Conservation (phyloP, 2,329 filamentous ascomycete species). For the Neofusicoccum kwambonambiense region DNA sequence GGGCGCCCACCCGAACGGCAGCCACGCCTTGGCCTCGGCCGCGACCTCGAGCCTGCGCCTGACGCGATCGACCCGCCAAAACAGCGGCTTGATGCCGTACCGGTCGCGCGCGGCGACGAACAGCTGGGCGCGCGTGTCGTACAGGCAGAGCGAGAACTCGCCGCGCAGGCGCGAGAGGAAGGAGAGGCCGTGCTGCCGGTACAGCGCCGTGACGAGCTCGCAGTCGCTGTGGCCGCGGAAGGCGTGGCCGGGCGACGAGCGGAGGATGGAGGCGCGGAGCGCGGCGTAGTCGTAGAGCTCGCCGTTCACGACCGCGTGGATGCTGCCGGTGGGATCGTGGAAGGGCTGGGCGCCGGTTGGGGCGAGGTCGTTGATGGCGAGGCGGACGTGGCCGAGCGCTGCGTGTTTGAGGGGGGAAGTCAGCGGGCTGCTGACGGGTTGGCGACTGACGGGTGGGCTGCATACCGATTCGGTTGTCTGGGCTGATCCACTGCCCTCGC, state of each 20-base stretch:
- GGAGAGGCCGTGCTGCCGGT: constrained; percentile 45
- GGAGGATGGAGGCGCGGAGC: constrained; percentile 40
- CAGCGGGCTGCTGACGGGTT: background rate
- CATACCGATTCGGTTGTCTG: constrained; percentile 44
- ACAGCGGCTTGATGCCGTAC: constrained; percentile 59
- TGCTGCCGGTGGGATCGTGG: constrained; percentile 20
- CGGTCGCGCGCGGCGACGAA: constrained; percentile 54
- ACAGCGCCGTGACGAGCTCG: constrained; percentile 55
- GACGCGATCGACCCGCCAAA: constrained; percentile 46
- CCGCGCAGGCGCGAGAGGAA: constrained; percentile 51
- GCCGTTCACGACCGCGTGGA: constrained; percentile 60
- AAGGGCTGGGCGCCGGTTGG: constrained; percentile 29
- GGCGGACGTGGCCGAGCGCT: constrained; percentile 30
- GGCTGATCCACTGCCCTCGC: constrained; percentile 47
- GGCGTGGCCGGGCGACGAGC: constrained; percentile 35
- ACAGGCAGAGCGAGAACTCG: constrained; percentile 56
- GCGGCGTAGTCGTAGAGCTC: constrained; percentile 58
- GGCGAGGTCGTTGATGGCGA: constrained; percentile 28
- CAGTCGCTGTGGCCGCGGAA: constrained; percentile 52
- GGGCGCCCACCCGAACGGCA: constrained; percentile 51
- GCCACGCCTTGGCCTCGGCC: constrained; percentile 56
- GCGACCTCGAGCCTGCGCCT: constrained; percentile 45
- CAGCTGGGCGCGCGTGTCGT: constrained; percentile 42
- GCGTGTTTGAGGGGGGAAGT: background rate
- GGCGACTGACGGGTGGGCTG: background rate